These are phyloP conservation scores for Golubevia sp. DNA, from an alignment of 1,284 basidiomycete species.

Conservation along the genomic window DNA sequence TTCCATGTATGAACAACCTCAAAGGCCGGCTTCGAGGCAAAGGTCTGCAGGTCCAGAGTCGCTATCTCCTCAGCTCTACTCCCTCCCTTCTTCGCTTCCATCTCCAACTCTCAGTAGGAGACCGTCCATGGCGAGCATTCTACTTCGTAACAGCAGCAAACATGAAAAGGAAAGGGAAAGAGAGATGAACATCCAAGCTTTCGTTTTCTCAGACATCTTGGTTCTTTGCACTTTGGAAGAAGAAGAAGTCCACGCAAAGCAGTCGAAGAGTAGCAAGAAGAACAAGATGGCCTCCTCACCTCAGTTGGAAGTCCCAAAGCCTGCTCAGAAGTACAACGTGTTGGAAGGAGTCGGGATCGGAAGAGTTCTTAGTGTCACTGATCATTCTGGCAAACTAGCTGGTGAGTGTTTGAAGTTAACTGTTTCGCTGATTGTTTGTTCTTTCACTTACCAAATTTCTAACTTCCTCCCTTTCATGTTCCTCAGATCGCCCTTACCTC, in stretches of 20 bases:
- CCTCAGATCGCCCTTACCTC: slow-evolving; percentile 3
- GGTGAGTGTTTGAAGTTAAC: slow-evolving; percentile 6
- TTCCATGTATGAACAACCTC: background rate
- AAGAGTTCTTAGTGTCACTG: slow-evolving; percentile 7
- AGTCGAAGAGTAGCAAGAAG: slow-evolving; percentile 1
- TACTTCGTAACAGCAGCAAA: background rate
- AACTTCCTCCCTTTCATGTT: background rate
- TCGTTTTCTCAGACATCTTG: slow-evolving; percentile 10
- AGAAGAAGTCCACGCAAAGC: background rate
- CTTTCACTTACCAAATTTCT: no score
- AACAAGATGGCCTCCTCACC: background rate
- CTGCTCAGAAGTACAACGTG: background rate
- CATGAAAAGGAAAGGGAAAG: slow-evolving; percentile 5
- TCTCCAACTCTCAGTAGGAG: slow-evolving; percentile 1
- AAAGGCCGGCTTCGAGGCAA: background rate
- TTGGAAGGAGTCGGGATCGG: slow-evolving; percentile 2
- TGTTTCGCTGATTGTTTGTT: no score
- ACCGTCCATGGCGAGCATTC: slow-evolving; percentile 6
- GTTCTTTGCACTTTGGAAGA: slow-evolving; percentile 4
- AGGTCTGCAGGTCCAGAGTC: background rate
- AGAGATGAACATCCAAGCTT: slow-evolving; percentile 7
- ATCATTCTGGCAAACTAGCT: slow-evolving; percentile 3
- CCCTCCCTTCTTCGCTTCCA: background rate
- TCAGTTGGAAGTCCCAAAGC: background rate
- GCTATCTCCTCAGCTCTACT: background rate